These are phyloP conservation scores for Pythium coloratum DNA, from an alignment of 352 stramenopile species.

Conservation along the genomic window DNA sequence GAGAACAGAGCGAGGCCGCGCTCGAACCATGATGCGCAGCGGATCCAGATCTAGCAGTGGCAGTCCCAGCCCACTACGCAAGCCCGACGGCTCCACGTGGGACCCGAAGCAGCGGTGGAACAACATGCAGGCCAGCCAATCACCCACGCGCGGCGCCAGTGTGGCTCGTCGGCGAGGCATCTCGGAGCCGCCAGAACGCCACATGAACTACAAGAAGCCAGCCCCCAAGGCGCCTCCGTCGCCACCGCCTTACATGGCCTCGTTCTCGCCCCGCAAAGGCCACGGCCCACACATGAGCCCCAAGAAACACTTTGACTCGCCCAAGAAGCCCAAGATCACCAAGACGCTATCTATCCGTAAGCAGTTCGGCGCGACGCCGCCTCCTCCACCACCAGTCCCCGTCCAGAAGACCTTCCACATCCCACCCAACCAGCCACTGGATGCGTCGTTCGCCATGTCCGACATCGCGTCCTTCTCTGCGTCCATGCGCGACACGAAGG, in stretches of 20 bases:
- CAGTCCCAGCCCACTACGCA: conserved; percentile 8
- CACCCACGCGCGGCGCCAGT: not conserved
- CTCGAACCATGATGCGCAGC: conserved; percentile 11
- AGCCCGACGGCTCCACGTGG: conserved; percentile 4
- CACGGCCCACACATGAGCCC: conserved; percentile 18
- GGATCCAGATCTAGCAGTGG: not conserved
- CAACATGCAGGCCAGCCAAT: conserved; percentile 6
- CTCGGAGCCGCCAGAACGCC: conserved; percentile 22
- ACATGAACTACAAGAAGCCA: conserved; percentile 7
- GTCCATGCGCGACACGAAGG: conserved; percentile 18
- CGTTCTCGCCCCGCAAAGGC: conserved; percentile 17
- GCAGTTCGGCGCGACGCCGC: conserved; percentile 14
- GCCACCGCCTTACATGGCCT: conserved; percentile 11
- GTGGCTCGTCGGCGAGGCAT: conserved; percentile 5
- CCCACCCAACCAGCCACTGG: conserved; percentile 11
- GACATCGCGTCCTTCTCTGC: conserved; percentile 23
- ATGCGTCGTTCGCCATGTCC: conserved; percentile 22
- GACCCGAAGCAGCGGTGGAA: conserved; percentile 16
- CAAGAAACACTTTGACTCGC: conserved; percentile 13
- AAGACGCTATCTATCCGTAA: conserved; percentile 28
- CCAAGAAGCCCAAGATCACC: not conserved
- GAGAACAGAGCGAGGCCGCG: conserved; percentile 18
- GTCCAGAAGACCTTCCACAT: conserved; percentile 16
- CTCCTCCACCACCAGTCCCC: not conserved
- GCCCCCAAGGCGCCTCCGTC: conserved; percentile 10